phyloP scores from a whole-genome alignment of 331 rosid species.

The Rosa hybrid region DNA sequence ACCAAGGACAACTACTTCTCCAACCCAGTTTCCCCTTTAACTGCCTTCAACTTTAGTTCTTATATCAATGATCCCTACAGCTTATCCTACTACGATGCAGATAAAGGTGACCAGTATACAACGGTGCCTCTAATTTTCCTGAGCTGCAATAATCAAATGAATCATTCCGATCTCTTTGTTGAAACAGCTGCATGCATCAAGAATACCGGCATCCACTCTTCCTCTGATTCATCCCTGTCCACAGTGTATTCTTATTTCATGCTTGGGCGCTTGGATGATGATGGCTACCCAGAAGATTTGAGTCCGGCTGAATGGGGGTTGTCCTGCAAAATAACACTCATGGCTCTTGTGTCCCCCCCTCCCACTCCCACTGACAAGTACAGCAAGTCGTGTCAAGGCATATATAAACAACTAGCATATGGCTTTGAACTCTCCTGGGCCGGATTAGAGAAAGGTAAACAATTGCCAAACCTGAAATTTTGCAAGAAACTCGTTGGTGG shows the following conservation, averaged over 20 bases:
- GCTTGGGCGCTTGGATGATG: no score
- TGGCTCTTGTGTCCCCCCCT: neutral
- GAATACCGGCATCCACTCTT: neutral
- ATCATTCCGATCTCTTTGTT: neutral
- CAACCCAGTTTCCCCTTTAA: slow-evolving; percentile 6
- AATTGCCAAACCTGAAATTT: no score
- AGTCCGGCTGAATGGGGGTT: neutral
- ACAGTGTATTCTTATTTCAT: neutral
- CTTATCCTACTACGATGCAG: no score
- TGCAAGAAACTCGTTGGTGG: no score
- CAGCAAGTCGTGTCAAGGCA: neutral
- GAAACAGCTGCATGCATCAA: neutral
- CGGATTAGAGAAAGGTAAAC: no score
- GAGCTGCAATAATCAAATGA: slow-evolving; percentile 12
- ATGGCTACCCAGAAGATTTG: no score
- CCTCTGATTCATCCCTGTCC: neutral
- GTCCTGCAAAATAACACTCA: slow-evolving; percentile 10
- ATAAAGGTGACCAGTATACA: no score
- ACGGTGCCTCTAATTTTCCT: neutral
- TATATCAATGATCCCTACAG: no score
- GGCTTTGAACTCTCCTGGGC: neutral
- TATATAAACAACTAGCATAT: neutral
- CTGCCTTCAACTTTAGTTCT: neutral
- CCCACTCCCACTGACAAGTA: neutral
- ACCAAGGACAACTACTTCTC: slow-evolving; percentile 4